Evolutionary conservation across 2,329 filamentous ascomycete genomes (phyloP).

Genomic region (Zymoseptoria ardabiliae): DNA sequence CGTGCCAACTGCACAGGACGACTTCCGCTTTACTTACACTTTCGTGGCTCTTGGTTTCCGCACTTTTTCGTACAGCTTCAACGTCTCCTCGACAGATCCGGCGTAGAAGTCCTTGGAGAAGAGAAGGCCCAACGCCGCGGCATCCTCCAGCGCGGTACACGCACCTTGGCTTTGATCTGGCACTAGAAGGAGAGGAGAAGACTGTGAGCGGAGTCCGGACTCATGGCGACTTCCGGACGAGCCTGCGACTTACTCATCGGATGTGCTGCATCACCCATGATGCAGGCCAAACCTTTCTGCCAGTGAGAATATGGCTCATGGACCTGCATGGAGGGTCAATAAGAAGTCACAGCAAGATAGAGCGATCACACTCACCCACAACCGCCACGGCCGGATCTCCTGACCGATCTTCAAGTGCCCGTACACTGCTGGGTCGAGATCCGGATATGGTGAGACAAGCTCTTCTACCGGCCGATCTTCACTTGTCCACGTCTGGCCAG

Average conservation of each 20-base stretch:
- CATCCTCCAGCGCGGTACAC: conserved; percentile 62
- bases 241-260: conserved; percentile 37
- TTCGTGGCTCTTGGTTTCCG: conserved; percentile 32
- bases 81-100: conserved; percentile 27
- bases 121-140: conserved; percentile 54
- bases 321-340: conserved; percentile 19
- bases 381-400: conserved; percentile 58
- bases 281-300: conserved; percentile 44
- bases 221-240: too few species aligned
- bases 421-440: conserved; percentile 52
- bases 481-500: conserved; percentile 52
- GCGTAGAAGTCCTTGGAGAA: conserved; percentile 45
- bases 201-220: background rate
- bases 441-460: conserved; percentile 52
- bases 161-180: conserved; percentile 63
- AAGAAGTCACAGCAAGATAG: background rate
- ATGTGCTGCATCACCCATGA: conserved; percentile 61
- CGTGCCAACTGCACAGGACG: background rate
- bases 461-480: conserved; percentile 31
- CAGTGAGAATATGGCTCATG: conserved; percentile 57
- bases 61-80: conserved; percentile 32
- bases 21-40: conserved; percentile 16
- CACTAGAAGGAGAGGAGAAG: conserved; percentile 29
- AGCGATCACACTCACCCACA: conserved; percentile 40
- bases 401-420: conserved; percentile 52